phyloP scores from a whole-genome alignment of 2,329 filamentous ascomycete genomes.

The Daldinia eschscholtzii region DNA sequence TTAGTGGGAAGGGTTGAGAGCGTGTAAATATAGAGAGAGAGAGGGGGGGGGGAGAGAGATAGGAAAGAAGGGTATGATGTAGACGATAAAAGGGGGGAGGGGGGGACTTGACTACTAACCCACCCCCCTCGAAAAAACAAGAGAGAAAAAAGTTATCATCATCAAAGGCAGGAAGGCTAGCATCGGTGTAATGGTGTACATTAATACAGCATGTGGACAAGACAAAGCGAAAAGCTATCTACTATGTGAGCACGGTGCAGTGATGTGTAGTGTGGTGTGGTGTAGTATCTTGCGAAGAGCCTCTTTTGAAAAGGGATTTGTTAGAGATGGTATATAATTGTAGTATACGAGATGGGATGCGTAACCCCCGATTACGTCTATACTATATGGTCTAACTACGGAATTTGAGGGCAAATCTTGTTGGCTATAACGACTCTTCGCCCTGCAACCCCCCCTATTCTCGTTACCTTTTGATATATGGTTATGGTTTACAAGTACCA shows the following conservation, averaged over 20 bases:
- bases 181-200: conserved; percentile 54
- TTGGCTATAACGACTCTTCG: not conserved
- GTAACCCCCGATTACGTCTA: not conserved
- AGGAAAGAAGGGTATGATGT: conserved; percentile 13
- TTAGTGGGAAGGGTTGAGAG: conserved; percentile 61
- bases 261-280: not conserved
- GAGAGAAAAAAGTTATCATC: not conserved
- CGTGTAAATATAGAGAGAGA: conserved; percentile 48
- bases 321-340: not conserved
- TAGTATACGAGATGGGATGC: not conserved
- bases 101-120: too few relatives aligned
- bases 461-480: too few relatives aligned
- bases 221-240: conserved; percentile 20
- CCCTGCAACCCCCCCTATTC: too few relatives aligned
- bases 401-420: not conserved
- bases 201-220: conserved; percentile 52
- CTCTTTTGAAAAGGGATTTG: not conserved
- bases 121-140: not conserved
- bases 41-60: not conserved
- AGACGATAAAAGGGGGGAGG: conserved; percentile 1
- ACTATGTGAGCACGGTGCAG: not conserved
- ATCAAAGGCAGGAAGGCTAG: conserved; percentile 39
- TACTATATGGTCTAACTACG: not conserved
- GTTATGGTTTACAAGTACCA: too few relatives aligned
- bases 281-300: conserved; percentile 4